phyloP scores from a whole-genome alignment of 305 asterid genomes.

The Lippia alba region DNA sequence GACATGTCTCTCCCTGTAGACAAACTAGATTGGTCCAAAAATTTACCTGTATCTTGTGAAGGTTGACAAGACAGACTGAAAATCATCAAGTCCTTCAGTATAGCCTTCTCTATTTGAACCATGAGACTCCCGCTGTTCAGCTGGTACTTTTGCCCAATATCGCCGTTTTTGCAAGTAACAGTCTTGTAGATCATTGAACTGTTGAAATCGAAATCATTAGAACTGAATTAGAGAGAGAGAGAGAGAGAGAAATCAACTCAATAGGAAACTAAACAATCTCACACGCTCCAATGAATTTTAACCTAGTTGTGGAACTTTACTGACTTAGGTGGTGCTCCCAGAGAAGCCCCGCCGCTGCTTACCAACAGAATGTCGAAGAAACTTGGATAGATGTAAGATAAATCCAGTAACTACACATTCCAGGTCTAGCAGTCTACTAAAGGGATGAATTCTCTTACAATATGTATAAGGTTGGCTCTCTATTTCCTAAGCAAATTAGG shows the following conservation, averaged over 20 bases:
- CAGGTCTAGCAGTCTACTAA: neutral
- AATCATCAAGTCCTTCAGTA: conserved; percentile 77
- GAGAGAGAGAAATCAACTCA: neutral
- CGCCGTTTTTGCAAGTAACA: conserved; percentile 90
- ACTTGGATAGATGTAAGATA: neutral
- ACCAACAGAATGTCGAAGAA: neutral
- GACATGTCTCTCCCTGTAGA: conserved; percentile 19
- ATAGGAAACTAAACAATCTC: neutral
- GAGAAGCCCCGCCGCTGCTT: conserved; percentile 2
- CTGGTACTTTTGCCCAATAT: conserved; percentile 51
- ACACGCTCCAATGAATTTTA: conserved; percentile 17
- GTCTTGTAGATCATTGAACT: conserved; percentile 88
- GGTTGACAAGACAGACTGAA: conserved; percentile 67
- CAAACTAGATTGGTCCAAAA: conserved; percentile 18
- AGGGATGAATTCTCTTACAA: conserved; percentile 20
- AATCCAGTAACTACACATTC: conserved; percentile 22
- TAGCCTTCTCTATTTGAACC: conserved; percentile 64
- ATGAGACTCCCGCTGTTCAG: conserved; percentile 48
- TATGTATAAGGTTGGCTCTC: conserved; percentile 11
- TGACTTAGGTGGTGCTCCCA: neutral
- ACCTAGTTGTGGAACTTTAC: neutral
- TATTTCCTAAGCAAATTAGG: conserved; percentile 1
- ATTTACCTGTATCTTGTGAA: conserved; percentile 86
- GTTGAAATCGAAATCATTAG: conserved; percentile 32
- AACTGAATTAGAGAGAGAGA: neutral